These are phyloP conservation scores for Croton laevigatus DNA, from an alignment of 441 rosid genomes.

Conservation along the genomic window DNA sequence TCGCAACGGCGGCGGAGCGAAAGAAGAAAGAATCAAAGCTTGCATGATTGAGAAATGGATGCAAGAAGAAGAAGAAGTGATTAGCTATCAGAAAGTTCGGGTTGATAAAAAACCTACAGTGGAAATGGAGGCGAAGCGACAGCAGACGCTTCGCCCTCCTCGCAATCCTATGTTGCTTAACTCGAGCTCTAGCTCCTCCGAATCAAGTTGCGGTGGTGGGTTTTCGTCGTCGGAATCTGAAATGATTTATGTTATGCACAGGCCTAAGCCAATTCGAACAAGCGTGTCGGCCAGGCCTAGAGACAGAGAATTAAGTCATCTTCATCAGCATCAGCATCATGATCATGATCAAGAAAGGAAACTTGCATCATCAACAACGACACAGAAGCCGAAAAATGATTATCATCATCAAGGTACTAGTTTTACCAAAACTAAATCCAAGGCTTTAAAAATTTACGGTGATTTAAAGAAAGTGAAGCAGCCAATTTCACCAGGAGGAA, in stretches of 20 bases:
- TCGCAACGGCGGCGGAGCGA: neutral
- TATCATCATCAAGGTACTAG: conserved; percentile 17
- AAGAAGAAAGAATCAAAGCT: conserved; percentile 23
- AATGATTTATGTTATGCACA: conserved; percentile 38
- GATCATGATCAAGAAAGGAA: conserved; percentile 28
- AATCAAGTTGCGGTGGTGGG: conserved; percentile 62
- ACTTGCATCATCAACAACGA: conserved; percentile 21
- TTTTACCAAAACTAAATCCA: conserved; percentile 48
- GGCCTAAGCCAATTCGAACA: conserved; percentile 55
- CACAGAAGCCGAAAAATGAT: conserved; percentile 34
- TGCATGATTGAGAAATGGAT: conserved; percentile 36
- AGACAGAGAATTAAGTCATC: neutral
- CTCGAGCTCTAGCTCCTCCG: conserved; percentile 74
- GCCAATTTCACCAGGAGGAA: conserved; percentile 84
- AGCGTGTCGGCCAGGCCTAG: conserved; percentile 29
- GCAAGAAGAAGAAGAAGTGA: conserved; percentile 25
- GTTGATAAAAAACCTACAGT: conserved; percentile 46
- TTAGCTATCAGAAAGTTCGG: conserved; percentile 25
- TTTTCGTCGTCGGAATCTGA: conserved; percentile 79
- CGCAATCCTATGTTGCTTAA: conserved; percentile 32
- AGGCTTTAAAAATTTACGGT: conserved; percentile 54
- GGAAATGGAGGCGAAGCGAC: conserved; percentile 21
- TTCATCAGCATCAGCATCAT: no score
- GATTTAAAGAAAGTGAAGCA: conserved; percentile 70
- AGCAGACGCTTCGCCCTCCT: no score